Evolutionary conservation across 768 basidiomycete genomes (phyloP).

Genomic region (Tricholoma hemisulphureum): DNA sequence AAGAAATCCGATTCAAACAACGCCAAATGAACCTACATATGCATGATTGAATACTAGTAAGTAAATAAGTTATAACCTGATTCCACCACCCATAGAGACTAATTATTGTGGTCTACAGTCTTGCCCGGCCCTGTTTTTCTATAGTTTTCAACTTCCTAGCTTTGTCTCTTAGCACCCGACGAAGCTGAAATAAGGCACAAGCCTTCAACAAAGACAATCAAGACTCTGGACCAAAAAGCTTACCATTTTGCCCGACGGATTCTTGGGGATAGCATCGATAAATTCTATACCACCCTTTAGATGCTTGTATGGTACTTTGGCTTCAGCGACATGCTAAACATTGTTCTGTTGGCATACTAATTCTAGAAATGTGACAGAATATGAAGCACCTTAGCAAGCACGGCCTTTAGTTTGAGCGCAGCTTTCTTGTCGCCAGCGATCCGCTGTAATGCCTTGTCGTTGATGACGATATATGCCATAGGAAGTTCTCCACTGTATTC

Average conservation of each 20-base stretch:
- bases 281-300: constrained; percentile 63
- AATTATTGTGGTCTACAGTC: constrained; percentile 12
- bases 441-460: constrained; percentile 37
- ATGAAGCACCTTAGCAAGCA: constrained; percentile 53
- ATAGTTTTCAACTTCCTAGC: constrained; percentile 31
- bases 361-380: not conserved
- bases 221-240: constrained; percentile 17
- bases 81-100: too few relatives aligned
- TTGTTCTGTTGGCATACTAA: not conserved
- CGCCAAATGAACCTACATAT: constrained; percentile 3
- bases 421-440: constrained; percentile 32
- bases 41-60: too few relatives aligned
- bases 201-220: not conserved
- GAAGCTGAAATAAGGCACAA: constrained; percentile 30
- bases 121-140: constrained; percentile 4
- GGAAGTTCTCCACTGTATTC: constrained; percentile 78
- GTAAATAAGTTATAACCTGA: too few relatives aligned
- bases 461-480: constrained; percentile 64
- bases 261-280: constrained; percentile 63
- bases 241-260: constrained; percentile 68
- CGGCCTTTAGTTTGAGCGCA: constrained; percentile 38
- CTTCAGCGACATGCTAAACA: constrained; percentile 53
- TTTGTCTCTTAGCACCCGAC: constrained; percentile 52
- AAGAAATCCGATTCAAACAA: constrained; percentile 3
- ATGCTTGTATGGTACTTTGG: constrained; percentile 60